These are phyloP conservation scores for Tolypocladium tundrense DNA, from an alignment of 2,329 filamentous ascomycete genomes.

Conservation along the genomic window DNA sequence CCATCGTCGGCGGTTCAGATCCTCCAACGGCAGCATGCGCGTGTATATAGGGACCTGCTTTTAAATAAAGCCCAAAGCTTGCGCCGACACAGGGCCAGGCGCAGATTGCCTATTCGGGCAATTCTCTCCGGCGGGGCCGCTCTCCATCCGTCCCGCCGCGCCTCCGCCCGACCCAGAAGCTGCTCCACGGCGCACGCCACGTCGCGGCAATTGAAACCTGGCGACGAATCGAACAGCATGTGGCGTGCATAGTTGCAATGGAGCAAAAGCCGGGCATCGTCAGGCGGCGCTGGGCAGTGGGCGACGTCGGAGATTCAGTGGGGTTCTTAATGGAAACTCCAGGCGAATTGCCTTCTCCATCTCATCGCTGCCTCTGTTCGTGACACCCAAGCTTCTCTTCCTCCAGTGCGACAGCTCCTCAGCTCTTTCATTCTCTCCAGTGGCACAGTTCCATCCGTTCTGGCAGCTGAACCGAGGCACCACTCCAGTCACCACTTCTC, in stretches of 20 bases:
- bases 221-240: neutral
- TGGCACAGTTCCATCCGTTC: neutral
- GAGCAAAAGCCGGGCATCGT: neutral
- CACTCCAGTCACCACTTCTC: too few species aligned
- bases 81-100: neutral
- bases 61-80: neutral
- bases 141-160: neutral
- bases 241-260: neutral
- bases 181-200: neutral
- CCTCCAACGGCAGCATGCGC: neutral
- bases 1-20: neutral
- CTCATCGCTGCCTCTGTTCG: neutral
- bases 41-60: neutral
- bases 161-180: neutral
- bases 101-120: neutral
- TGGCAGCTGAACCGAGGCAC: neutral
- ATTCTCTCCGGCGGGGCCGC: neutral
- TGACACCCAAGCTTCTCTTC: neutral
- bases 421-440: neutral
- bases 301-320: neutral
- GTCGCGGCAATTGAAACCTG: neutral
- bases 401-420: neutral
- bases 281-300: neutral
- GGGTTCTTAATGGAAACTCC: neutral
- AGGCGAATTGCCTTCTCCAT: too few species aligned